These are phyloP conservation scores for Patellifolia procumbens DNA, from an alignment of 179 eudicot species.

Conservation along the genomic window DNA sequence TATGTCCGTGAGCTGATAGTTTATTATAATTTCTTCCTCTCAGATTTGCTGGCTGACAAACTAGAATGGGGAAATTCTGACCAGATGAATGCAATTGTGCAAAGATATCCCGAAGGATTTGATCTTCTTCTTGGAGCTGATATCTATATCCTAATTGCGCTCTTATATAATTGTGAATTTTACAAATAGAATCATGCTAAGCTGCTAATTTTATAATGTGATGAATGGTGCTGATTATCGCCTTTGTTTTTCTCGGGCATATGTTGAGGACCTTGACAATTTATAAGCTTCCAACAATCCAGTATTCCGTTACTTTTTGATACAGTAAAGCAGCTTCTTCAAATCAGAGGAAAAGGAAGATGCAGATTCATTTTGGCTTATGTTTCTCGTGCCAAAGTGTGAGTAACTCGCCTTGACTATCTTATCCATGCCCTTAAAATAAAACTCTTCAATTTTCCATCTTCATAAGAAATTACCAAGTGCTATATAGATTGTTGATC, in stretches of 20 bases:
- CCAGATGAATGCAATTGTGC: conserved; percentile 53
- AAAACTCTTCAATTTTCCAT: neutral
- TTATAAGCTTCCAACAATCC: conserved; percentile 80
- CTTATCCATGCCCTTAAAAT: neutral
- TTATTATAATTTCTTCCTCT: conserved; percentile 12
- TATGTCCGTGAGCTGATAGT: conserved; percentile 14
- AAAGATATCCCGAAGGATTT: conserved; percentile 68
- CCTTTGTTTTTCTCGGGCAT: neutral
- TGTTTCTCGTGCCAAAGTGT: conserved; percentile 81
- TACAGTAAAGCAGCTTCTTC: conserved; percentile 72
- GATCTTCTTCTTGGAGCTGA: conserved; percentile 97
- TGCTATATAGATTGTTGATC: neutral
- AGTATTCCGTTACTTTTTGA: conserved; percentile 77
- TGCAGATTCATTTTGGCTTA: conserved; percentile 81
- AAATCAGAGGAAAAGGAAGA: conserved; percentile 36
- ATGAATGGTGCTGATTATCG: neutral
- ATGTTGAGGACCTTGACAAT: conserved; percentile 51
- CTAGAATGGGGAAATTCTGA: conserved; percentile 85
- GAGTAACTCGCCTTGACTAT: conserved; percentile 29
- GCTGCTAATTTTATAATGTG: neutral
- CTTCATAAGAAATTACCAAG: neutral
- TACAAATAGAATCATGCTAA: conserved; percentile 1
- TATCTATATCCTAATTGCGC: conserved; percentile 70
- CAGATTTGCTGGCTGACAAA: conserved; percentile 67
- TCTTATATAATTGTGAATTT: neutral